Evolutionary conservation across 805 yeast species (phyloP).

Genomic region (Yamadazyma paraphyllophila): DNA sequence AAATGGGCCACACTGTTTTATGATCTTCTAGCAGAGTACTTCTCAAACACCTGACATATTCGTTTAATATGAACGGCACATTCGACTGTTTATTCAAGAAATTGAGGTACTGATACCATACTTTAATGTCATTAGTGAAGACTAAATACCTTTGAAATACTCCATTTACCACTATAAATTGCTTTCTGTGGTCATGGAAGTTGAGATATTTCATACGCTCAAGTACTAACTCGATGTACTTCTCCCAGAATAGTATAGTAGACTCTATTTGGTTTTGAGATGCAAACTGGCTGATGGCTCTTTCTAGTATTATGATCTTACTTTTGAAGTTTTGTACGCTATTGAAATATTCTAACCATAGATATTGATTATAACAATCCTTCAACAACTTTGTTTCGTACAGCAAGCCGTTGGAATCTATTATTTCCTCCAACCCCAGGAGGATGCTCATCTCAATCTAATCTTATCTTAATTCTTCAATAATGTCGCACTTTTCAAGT

Average conservation of each 20-base stretch:
- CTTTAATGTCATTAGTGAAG: constrained; percentile 6
- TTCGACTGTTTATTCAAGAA: constrained; percentile 9
- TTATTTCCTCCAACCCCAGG: constrained; percentile 9
- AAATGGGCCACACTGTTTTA: constrained; percentile 33
- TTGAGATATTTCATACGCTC: constrained; percentile 24
- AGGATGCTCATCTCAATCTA: constrained; percentile 18
- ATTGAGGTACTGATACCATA: constrained; percentile 9
- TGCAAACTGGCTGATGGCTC: constrained; percentile 39
- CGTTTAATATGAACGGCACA: constrained; percentile 8
- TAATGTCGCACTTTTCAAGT: constrained; percentile 1
- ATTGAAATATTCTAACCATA: constrained; percentile 46
- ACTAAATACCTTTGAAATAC: constrained; percentile 41
- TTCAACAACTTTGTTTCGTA: constrained; percentile 36
- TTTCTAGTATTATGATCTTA: constrained; percentile 46
- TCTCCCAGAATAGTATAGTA: constrained; percentile 55
- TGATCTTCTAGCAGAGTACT: constrained; percentile 6
- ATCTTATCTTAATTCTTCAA: constrained; percentile 3
- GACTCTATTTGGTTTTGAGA: constrained; percentile 22
- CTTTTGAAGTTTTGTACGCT: constrained; percentile 23
- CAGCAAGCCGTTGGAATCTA: constrained; percentile 26
- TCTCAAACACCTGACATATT: constrained; percentile 10
- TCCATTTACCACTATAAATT: constrained; percentile 34
- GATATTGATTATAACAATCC: constrained; percentile 28
- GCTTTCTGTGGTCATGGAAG: constrained; percentile 25
- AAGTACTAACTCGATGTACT: constrained; percentile 44